These are phyloP conservation scores for Dendrocalamus sinicus DNA, from an alignment of 176 grass and related monocot species.

Conservation along the genomic window DNA sequence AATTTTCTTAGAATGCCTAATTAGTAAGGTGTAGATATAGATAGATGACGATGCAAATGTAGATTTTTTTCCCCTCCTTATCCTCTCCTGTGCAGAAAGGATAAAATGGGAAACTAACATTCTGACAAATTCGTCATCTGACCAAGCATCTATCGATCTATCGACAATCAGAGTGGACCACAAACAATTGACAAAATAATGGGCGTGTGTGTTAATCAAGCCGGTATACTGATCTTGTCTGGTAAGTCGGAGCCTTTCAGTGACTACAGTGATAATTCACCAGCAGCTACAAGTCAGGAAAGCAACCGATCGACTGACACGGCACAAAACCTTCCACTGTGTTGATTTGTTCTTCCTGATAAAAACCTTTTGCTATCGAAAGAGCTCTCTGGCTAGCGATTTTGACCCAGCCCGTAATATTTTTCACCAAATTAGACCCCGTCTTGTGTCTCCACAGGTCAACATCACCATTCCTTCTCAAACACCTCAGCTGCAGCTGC, in stretches of 20 bases:
- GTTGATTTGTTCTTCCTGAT: constrained; percentile 14
- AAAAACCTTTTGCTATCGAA: neutral
- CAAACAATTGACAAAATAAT: too few species aligned
- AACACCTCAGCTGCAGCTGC: neutral
- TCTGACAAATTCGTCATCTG: too few species aligned
- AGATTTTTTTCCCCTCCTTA: too few species aligned
- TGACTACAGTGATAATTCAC: neutral
- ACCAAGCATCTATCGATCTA: too few species aligned
- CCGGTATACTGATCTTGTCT: constrained; percentile 1
- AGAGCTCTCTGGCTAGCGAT: neutral
- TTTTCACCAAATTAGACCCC: neutral
- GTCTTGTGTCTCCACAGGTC: neutral
- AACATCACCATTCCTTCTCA: constrained; percentile 8
- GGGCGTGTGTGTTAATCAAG: neutral
- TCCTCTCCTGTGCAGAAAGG: too few species aligned
- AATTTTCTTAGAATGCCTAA: too few species aligned
- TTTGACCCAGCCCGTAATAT: neutral
- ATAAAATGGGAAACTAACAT: too few species aligned
- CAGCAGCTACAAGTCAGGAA: neutral
- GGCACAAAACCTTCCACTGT: neutral
- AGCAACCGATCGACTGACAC: neutral
- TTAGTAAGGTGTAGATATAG: too few species aligned
- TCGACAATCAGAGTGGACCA: too few species aligned
- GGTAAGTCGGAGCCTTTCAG: neutral
- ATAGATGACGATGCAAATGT: too few species aligned